A percentile compares a stretch with the other conserved stretches of the same genome.
Conservation (phyloP, 2,329 filamentous ascomycete species). For the Pseudocercospora fuligena region DNA sequence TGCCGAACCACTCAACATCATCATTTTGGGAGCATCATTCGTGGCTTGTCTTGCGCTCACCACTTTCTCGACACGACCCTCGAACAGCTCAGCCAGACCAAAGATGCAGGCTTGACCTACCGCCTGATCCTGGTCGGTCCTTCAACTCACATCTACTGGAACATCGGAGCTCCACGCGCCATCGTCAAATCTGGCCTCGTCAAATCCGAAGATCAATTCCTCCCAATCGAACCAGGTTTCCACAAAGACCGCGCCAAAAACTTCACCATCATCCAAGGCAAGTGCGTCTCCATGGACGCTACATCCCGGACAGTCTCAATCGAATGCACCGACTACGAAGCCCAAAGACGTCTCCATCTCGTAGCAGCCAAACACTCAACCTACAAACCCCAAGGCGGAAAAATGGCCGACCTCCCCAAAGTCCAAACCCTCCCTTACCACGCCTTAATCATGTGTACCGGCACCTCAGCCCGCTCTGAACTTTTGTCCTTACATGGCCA, state of each 20-base stretch:
- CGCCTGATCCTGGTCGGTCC: constrained; percentile 43
- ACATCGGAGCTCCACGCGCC: constrained; percentile 45
- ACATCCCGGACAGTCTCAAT: constrained; percentile 36
- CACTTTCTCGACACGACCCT: constrained; percentile 42
- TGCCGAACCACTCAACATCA: constrained; percentile 41
- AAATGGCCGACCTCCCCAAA: neutral
- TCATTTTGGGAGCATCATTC: constrained; percentile 47
- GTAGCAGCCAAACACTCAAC: constrained; percentile 9
- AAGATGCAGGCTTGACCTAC: constrained; percentile 23
- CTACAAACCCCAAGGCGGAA: neutral
- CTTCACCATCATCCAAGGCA: constrained; percentile 45
- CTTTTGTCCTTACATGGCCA: constrained; percentile 43
- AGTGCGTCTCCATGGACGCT: constrained; percentile 37
- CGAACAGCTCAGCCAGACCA: constrained; percentile 35
- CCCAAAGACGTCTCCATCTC: constrained; percentile 21
- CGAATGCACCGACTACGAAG: constrained; percentile 29
- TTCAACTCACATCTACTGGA: constrained; percentile 46
- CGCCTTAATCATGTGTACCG: constrained; percentile 45
- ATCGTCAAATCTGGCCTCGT: constrained; percentile 43
- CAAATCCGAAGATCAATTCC: constrained; percentile 42
- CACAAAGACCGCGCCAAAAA: constrained; percentile 31
- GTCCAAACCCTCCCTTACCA: constrained; percentile 40
- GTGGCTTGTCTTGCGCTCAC: constrained; percentile 45
- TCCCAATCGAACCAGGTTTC: constrained; percentile 42
- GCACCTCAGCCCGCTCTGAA: constrained; percentile 42